Base-by-base conservation (phyloP, 352 stramenopile species). In the Pythium aristosporum region DNA sequence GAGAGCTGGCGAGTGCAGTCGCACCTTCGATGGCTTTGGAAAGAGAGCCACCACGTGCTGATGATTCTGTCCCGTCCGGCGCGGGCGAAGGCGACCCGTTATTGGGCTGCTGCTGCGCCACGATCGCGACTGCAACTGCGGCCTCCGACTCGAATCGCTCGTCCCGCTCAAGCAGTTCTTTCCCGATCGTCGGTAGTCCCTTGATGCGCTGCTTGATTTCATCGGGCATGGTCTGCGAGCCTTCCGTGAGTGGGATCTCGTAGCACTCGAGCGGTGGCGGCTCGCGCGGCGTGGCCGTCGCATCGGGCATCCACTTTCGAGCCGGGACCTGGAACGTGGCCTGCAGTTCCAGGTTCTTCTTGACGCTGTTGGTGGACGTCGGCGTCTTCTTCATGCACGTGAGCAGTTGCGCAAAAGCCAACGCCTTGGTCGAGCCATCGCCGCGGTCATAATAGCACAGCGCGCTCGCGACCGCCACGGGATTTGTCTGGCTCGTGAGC, bases 321-420 rank as follows among this genome's bases (percentile, higher is more conserved):
- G 75, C 73, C 1, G 75, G 71, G 5, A 93, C 76, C 0, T 75
- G 78, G 65, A 89, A 91, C 18, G 76, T 89, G 16, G 77, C 68
- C 42, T 83, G 77, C 5, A 92, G 68, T 61, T 88, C 79, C 15
- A 91, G 56, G 23, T 85, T 88, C 67, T 88, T 88, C 68, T 89
- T 88, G 6, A 82, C 56, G 2, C 71, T 73, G 12, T 73, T 80
- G 6, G 73, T 72, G 44, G 71, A 76, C 3, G 65, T 67, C 7
- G 75, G 75, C 2, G 68, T 77, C 62, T 87, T 86, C 58, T 87
- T 77, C 61, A 91, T 72, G 47, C 72, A 87, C 28, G 69, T 88
- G n/a, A 88, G 75, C 2, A 90, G 48, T 49, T 77, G 73, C 5
- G 80, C 65, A 21, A 71, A 47, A 1, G 67, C 61, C 15, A 92